Conservation (phyloP, 2,329 filamentous ascomycete genomes). For the Coleophoma eucalyptorum region DNA sequence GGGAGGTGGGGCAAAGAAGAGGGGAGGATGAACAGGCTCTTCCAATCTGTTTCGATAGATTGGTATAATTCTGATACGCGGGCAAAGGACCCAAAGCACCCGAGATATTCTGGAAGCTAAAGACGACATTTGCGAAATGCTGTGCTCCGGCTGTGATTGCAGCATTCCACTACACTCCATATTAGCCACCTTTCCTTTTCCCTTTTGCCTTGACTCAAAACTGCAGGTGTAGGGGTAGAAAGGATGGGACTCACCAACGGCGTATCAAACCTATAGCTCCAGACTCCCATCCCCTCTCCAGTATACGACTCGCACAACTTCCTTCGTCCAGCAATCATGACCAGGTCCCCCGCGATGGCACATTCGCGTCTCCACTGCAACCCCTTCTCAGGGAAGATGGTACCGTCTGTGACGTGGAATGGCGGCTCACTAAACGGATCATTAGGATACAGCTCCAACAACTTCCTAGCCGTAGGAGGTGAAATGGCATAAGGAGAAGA, state of each 20-base stretch:
- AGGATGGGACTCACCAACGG: conserved; percentile 15
- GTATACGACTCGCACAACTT: conserved; percentile 40
- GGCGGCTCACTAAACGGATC: conserved; percentile 43
- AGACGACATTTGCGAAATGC: conserved; percentile 47
- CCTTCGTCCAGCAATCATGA: conserved; percentile 43
- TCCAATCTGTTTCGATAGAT: conserved; percentile 19
- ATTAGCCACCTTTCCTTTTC: background rate
- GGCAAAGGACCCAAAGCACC: conserved; percentile 42
- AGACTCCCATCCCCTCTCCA: conserved; percentile 30
- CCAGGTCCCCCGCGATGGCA: conserved; percentile 42
- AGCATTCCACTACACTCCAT: conserved; percentile 29
- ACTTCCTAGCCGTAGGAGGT: conserved; percentile 35
- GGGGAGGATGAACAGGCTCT: conserved; percentile 6
- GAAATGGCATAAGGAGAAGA: conserved; percentile 34
- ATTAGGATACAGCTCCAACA: conserved; percentile 44
- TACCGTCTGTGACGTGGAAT: conserved; percentile 31
- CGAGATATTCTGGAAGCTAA: conserved; percentile 46
- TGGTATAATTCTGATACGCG: conserved; percentile 32
- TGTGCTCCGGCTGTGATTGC: conserved; percentile 35
- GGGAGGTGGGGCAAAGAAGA: background rate
- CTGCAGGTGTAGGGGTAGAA: background rate
- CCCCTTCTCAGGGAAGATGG: conserved; percentile 28
- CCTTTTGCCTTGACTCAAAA: background rate
- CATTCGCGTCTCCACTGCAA: conserved; percentile 40
- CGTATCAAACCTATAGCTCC: conserved; percentile 47